A percentile compares a stretch with the other conserved stretches of the same genome.
Evolutionary conservation across 108 stramenopile genomes (phyloP).

Genomic region (Pseudonitzschia delicatissima): DNA sequence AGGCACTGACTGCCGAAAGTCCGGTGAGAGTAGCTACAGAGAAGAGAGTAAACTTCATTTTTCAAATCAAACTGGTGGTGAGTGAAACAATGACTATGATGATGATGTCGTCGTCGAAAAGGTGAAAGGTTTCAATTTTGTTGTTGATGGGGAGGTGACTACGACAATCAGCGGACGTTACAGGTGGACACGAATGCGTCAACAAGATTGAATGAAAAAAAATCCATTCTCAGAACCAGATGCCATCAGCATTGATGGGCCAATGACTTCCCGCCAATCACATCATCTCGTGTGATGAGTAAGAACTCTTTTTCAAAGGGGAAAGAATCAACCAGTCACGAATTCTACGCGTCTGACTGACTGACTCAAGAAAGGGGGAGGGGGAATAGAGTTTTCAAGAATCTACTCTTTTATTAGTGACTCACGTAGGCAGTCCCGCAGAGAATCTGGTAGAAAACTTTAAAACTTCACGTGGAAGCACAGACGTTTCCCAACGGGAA

Average conservation of each 20-base stretch:
- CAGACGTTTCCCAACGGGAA: background rate
- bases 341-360: background rate
- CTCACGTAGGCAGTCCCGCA: too few species aligned
- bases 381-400: too few species aligned
- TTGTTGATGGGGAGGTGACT: too few species aligned
- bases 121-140: too few species aligned
- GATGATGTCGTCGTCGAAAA: too few species aligned
- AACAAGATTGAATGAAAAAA: too few species aligned
- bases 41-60: slow-evolving; percentile 14
- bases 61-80: background rate
- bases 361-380: too few species aligned
- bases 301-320: background rate
- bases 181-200: too few species aligned
- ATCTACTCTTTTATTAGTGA: too few species aligned
- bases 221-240: too few species aligned
- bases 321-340: background rate
- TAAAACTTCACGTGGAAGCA: background rate
- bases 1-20: background rate
- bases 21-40: background rate
- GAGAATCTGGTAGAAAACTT: background rate
- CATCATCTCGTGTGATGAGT: background rate
- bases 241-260: background rate
- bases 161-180: too few species aligned
- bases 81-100: background rate
- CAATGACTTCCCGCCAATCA: background rate